A percentile compares a stretch with the other conserved stretches of the same genome.
These are phyloP conservation scores for Omphalotus olearius DNA, from an alignment of 1,284 basidiomycete genomes.

Conservation along the genomic window DNA sequence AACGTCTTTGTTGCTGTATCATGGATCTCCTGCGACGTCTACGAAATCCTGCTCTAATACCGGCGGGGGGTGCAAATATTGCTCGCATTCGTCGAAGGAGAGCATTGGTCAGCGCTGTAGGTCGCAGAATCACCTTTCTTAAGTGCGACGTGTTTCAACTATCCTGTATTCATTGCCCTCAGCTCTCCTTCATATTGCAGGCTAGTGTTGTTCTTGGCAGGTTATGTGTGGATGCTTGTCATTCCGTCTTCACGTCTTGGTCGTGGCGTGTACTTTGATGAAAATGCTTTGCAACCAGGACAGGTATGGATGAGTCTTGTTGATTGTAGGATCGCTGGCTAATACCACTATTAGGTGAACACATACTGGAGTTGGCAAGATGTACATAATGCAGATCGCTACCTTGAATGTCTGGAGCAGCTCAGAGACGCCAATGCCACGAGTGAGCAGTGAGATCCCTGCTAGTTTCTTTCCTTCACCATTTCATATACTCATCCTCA, in stretches of 20 bases:
- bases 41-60: neutral
- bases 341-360: constrained; percentile 56
- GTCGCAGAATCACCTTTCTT: constrained; percentile 26
- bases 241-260: constrained; percentile 68
- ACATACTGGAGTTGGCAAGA: constrained; percentile 88
- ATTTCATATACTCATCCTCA: constrained; percentile 13
- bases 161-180: neutral
- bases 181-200: constrained; percentile 29
- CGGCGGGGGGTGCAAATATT: constrained; percentile 24
- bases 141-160: constrained; percentile 24
- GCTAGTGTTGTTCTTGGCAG: constrained; percentile 50
- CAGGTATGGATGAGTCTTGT: constrained; percentile 47
- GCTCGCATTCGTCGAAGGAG: constrained; percentile 36
- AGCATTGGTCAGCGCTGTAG: constrained; percentile 27
- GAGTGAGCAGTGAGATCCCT: constrained; percentile 59
- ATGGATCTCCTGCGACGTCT: constrained; percentile 2
- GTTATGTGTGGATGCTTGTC: constrained; percentile 71
- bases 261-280: constrained; percentile 78
- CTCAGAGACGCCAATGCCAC: constrained; percentile 63
- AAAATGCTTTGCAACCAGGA: constrained; percentile 89
- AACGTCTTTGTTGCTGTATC: neutral
- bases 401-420: constrained; percentile 64
- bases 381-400: constrained; percentile 78
- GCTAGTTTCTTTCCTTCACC: neutral
- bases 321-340: constrained; percentile 3